Conservation (phyloP, 208 protist species). For the Paratrypanosoma confusum region DNA sequence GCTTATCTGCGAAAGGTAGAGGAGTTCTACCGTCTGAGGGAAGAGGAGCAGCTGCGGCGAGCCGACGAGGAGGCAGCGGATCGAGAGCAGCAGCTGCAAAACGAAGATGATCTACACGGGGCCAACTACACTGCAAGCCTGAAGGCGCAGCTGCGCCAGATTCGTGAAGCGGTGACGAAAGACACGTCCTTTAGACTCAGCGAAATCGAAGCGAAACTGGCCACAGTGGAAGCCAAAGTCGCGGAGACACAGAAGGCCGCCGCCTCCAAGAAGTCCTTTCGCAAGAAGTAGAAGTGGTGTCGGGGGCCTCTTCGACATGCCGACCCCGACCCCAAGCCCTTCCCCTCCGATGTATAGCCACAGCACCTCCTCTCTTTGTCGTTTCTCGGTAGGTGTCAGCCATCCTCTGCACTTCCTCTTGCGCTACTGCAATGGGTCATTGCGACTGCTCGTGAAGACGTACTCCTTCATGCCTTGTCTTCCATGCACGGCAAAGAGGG, state of each 20-base stretch:
- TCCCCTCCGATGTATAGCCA: too few species aligned
- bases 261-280: slow-evolving; percentile 12
- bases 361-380: too few species aligned
- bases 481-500: too few species aligned
- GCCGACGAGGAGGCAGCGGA: slow-evolving; percentile 22
- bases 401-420: too few species aligned
- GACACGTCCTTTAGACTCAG: slow-evolving; percentile 46
- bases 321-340: too few species aligned
- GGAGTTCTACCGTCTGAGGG: slow-evolving; percentile 34
- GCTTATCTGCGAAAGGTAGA: slow-evolving; percentile 64
- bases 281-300: slow-evolving; percentile 37
- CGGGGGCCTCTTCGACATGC: too few species aligned
- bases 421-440: too few species aligned
- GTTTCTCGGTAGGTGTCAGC: too few species aligned
- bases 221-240: slow-evolving; percentile 65
- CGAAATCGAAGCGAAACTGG: slow-evolving; percentile 61
- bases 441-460: too few species aligned
- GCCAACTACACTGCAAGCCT: slow-evolving; percentile 57
- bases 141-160: slow-evolving; percentile 63
- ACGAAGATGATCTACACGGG: slow-evolving; percentile 30
- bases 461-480: too few species aligned
- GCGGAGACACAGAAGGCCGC: slow-evolving; percentile 10
- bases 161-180: slow-evolving; percentile 48
- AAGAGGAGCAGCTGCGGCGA: slow-evolving; percentile 39
- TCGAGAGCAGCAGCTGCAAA: slow-evolving; percentile 26